phyloP scores from a whole-genome alignment of 2,329 filamentous ascomycete species.

The Fusarium torulosum region DNA sequence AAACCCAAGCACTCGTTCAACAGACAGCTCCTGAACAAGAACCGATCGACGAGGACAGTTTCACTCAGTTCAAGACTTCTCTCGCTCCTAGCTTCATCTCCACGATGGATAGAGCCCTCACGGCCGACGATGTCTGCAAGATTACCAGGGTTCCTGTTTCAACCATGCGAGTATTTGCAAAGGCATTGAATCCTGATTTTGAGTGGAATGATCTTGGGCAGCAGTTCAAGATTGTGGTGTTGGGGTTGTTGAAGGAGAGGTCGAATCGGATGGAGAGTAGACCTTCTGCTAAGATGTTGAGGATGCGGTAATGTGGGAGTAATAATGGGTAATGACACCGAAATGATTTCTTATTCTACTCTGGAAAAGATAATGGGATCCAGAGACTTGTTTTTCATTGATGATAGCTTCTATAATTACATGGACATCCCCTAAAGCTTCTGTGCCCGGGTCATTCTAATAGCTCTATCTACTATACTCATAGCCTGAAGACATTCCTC shows the following conservation, averaged over 20 bases:
- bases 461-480: slow-evolving; percentile 32
- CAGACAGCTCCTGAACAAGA: neutral
- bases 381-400: neutral
- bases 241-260: slow-evolving; percentile 5
- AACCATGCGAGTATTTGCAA: slow-evolving; percentile 1
- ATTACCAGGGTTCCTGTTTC: slow-evolving; percentile 2
- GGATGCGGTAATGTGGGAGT: neutral
- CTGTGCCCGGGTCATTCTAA: neutral
- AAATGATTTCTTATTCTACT: neutral
- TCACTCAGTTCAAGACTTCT: slow-evolving; percentile 3
- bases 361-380: accelerated
- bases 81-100: slow-evolving; percentile 1
- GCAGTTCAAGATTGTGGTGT: slow-evolving; percentile 11
- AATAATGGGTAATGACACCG: accelerated
- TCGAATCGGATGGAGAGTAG: neutral
- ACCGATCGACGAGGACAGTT: accelerated
- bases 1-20: accelerated
- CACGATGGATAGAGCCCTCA: neutral
- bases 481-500: slow-evolving; percentile 44
- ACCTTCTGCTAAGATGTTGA: neutral
- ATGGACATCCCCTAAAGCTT: slow-evolving; percentile 2
- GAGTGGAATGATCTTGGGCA: slow-evolving; percentile 6
- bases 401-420: accelerated
- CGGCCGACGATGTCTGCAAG: slow-evolving; percentile 8
- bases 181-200: slow-evolving; percentile 12